Percentiles rank a stretch among this genome's conserved stretches.
Conservation (phyloP, 179 eudicot species). For the Heliamphora pulchella region DNA sequence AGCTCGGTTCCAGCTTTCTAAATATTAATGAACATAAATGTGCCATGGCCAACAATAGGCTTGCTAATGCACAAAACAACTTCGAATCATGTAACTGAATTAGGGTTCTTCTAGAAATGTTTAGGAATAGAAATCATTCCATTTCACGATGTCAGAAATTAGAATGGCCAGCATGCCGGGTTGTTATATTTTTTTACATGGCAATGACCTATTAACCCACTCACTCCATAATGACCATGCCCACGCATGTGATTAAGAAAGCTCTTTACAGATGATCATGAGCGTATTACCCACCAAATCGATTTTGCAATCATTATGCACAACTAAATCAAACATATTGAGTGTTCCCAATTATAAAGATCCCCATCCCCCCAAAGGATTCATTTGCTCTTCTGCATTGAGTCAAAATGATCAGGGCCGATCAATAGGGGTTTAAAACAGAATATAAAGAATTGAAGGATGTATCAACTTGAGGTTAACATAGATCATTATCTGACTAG, state of each 20-base stretch:
- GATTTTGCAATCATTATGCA: neutral
- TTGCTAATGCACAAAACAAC: neutral
- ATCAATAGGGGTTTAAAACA: neutral
- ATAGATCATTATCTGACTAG: neutral
- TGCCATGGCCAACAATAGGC: neutral
- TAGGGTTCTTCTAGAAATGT: neutral
- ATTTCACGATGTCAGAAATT: neutral
- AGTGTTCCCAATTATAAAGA: neutral
- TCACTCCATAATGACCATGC: neutral
- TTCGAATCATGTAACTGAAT: neutral
- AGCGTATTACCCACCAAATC: neutral
- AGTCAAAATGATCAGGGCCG: neutral
- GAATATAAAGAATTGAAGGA: neutral
- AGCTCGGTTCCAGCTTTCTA: neutral
- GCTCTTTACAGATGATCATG: neutral
- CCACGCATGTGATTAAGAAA: neutral
- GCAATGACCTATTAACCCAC: neutral
- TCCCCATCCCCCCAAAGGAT: neutral
- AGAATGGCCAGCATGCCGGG: constrained; percentile 1
- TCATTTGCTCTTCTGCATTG: constrained; percentile 1
- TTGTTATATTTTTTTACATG: neutral
- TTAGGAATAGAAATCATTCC: neutral
- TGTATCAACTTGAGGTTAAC: constrained; percentile 12
- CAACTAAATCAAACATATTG: neutral
- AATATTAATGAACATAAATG: neutral